A percentile compares a stretch with the other conserved stretches of the same genome.
Conservation (phyloP, 805 yeast species). For the Metschnikowia sp. region DNA sequence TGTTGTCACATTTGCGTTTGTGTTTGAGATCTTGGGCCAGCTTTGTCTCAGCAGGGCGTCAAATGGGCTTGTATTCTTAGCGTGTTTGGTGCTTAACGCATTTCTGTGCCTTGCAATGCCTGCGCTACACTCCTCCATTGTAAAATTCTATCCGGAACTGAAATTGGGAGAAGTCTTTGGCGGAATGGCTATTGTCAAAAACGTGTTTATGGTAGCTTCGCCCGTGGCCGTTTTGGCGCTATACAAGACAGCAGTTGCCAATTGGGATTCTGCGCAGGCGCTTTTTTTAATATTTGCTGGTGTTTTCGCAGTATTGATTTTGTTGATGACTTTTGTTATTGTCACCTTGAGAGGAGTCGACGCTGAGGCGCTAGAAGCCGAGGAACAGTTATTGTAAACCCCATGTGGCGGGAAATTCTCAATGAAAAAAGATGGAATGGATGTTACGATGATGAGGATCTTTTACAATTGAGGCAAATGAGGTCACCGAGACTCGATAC, state of each 20-base stretch:
- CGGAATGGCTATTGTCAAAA: conserved; percentile 58
- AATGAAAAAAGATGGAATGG: too few relatives aligned
- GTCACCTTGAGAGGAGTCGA: conserved; percentile 2
- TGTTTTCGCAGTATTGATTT: neutral
- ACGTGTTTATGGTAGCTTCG: conserved; percentile 41
- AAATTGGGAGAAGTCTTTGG: conserved; percentile 74
- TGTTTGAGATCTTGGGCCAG: conserved; percentile 38
- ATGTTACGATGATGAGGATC: too few relatives aligned
- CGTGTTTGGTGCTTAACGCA: conserved; percentile 36
- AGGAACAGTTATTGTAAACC: too few relatives aligned
- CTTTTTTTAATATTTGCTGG: conserved; percentile 22
- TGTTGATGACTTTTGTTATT: conserved; percentile 4
- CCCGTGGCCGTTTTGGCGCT: conserved; percentile 51
- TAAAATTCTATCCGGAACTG: conserved; percentile 57
- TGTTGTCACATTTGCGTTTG: conserved; percentile 30
- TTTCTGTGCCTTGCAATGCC: conserved; percentile 45
- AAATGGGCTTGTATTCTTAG: conserved; percentile 25
- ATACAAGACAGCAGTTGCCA: conserved; percentile 33
- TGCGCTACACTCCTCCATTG: conserved; percentile 51
- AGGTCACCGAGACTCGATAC: too few relatives aligned
- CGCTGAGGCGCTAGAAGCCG: neutral
- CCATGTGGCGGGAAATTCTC: too few relatives aligned
- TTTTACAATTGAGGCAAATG: too few relatives aligned
- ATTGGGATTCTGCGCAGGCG: conserved; percentile 25
- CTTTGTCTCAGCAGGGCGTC: conserved; percentile 31